phyloP scores from a whole-genome alignment of 352 stramenopile species.

The Phytophthora chlamydospora region DNA sequence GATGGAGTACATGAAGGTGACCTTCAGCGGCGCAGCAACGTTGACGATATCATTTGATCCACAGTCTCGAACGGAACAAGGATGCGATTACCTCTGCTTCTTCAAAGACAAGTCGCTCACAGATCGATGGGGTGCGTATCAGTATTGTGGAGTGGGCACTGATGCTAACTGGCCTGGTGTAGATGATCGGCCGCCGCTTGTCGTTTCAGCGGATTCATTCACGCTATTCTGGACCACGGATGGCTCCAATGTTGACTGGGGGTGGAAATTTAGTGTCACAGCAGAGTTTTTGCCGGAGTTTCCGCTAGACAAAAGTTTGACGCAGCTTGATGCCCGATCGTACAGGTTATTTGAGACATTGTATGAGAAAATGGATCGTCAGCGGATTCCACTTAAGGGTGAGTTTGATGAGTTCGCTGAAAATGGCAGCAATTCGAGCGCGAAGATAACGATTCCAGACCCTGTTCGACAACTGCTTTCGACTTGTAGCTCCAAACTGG shows the following conservation, averaged over 20 bases:
- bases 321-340: slow-evolving; percentile 64
- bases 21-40: slow-evolving; percentile 66
- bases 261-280: slow-evolving; percentile 80
- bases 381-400: slow-evolving; percentile 41
- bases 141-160: slow-evolving; percentile 72
- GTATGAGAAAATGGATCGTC: slow-evolving; percentile 62
- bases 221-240: slow-evolving; percentile 87
- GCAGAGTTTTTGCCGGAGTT: slow-evolving; percentile 60
- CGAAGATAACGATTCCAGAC: slow-evolving; percentile 20
- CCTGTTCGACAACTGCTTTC: slow-evolving; percentile 40
- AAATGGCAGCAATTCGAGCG: slow-evolving; percentile 1
- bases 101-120: slow-evolving; percentile 81
- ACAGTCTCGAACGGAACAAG: slow-evolving; percentile 63
- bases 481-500: not conserved
- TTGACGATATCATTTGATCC: slow-evolving; percentile 80
- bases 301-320: slow-evolving; percentile 51
- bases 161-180: slow-evolving; percentile 84
- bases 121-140: slow-evolving; percentile 62
- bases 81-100: slow-evolving; percentile 87
- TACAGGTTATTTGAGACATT: slow-evolving; percentile 74
- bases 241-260: slow-evolving; percentile 89
- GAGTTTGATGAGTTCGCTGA: slow-evolving; percentile 59
- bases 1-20: slow-evolving; percentile 81
- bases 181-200: slow-evolving; percentile 58
- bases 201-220: slow-evolving; percentile 82